Evolutionary conservation across 1,284 basidiomycete genomes (phyloP), one percentile per base, ranked within the genome.

Genomic region (Phellopilus nigrolimitatus): DNA sequence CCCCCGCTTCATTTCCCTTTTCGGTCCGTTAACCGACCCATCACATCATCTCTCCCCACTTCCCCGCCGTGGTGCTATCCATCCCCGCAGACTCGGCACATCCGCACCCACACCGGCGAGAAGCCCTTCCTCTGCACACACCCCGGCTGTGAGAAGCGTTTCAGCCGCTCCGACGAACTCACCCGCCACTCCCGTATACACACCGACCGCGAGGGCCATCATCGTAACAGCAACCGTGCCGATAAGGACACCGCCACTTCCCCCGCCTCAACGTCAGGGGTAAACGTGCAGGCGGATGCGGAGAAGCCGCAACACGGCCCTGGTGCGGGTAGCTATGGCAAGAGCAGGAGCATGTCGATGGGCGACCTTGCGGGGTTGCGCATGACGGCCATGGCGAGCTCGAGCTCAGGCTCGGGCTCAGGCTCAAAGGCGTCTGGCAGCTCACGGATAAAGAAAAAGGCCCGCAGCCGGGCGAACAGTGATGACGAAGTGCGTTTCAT

Each of bases 91-190:
- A 99, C 95, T 17, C 87, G 95, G 53, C 95, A 99, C 66, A 95
- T 98, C 51, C 88, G 95, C 53, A 99, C 95, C 0, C 95, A 99
- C 68, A 99, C 95, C 0, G 95, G 95, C 60, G 95, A 98, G 69
- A 97, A 97, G 64, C 95, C 95, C 1, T 97, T 97, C 65, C 80
- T 84, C 28, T 99, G 95, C 77, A 88, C 83, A 0, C 92, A 89
- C 67, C 85, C 91, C 0, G 83, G 85, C n/a, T 99, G 95, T 77
- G 95, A 97, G 70, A 99, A 98, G 69, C 88, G 94, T 24, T 99
- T 99, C 70, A 95, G 91, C 27, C 85, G 95, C 57, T 95, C 91
- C 15, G 95, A 99, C 72, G 95, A 99, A 69, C 81, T 99, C 59
- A 99, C 95, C 19, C 81, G 95, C 52, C 95, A 99, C 64, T 88